Evolutionary conservation across 2,329 filamentous ascomycete species (phyloP).

Genomic region (Zasmidium angulare): DNA sequence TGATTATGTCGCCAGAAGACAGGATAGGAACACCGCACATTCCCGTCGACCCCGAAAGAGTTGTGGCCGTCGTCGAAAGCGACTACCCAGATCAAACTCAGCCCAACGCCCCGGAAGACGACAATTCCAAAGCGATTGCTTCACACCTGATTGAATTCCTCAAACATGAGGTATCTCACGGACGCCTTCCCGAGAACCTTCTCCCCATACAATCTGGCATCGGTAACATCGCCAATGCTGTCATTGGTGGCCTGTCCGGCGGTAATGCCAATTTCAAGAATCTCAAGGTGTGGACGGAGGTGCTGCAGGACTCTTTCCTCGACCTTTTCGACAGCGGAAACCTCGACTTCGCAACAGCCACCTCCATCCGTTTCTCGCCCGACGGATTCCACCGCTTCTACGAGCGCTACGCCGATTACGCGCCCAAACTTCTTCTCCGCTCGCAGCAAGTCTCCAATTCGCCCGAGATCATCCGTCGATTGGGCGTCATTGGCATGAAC

Average conservation of each 20-base stretch:
- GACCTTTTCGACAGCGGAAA: slow-evolving; percentile 88
- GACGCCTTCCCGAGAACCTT: slow-evolving; percentile 73
- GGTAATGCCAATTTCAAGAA: slow-evolving; percentile 76
- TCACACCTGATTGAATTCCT: slow-evolving; percentile 79
- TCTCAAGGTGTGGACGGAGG: slow-evolving; percentile 90
- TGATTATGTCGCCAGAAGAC: slow-evolving; percentile 82
- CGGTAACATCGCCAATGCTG: slow-evolving; percentile 90
- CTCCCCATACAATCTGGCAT: slow-evolving; percentile 85
- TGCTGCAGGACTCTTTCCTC: slow-evolving; percentile 88
- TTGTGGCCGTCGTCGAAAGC: slow-evolving; percentile 80
- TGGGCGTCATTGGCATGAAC: slow-evolving; percentile 93
- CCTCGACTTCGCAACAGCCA: slow-evolving; percentile 86
- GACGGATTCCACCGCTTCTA: slow-evolving; percentile 92
- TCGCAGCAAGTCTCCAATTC: slow-evolving; percentile 87
- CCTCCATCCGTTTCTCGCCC: slow-evolving; percentile 85
- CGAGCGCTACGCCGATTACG: slow-evolving; percentile 76
- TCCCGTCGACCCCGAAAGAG: slow-evolving; percentile 79
- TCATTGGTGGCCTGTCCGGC: slow-evolving; percentile 77
- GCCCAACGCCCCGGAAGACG: slow-evolving; percentile 76
- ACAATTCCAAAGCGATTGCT: slow-evolving; percentile 70
- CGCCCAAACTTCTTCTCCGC: slow-evolving; percentile 78
- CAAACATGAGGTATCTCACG: slow-evolving; percentile 78
- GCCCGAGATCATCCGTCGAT: slow-evolving; percentile 82
- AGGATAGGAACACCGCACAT: slow-evolving; percentile 81
- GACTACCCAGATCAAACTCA: slow-evolving; percentile 77